phyloP scores from a whole-genome alignment of 1,139 yeast species.

The Saccharomycopsis crataegensis region DNA sequence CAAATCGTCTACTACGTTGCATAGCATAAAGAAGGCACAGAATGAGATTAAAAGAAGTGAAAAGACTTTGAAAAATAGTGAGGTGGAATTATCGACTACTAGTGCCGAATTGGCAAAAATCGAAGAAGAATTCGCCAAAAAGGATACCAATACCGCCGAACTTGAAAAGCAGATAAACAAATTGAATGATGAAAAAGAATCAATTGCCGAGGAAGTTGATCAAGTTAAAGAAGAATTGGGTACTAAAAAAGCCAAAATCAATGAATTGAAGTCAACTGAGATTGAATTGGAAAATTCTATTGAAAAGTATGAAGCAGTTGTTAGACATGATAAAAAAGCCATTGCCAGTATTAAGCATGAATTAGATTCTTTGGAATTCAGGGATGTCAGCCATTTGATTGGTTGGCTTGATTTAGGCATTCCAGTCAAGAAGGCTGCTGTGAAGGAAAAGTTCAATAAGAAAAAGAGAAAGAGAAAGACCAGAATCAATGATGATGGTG shows the following conservation, averaged over 20 bases:
- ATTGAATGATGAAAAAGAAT: slow-evolving; percentile 25
- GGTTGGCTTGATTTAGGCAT: slow-evolving; percentile 34
- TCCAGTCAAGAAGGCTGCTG: slow-evolving; percentile 27
- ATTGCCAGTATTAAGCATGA: slow-evolving; percentile 34
- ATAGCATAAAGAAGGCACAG: slow-evolving; percentile 56
- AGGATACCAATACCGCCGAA: slow-evolving; percentile 23
- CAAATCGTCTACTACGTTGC: slow-evolving; percentile 53
- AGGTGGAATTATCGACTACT: slow-evolving; percentile 33
- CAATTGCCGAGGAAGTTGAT: slow-evolving; percentile 25
- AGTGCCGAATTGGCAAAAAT: slow-evolving; percentile 32
- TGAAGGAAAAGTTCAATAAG: neutral
- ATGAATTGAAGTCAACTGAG: slow-evolving; percentile 59
- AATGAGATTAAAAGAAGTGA: slow-evolving; percentile 55
- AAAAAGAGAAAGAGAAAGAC: slow-evolving; percentile 14
- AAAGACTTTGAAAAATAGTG: slow-evolving; percentile 40
- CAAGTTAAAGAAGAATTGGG: slow-evolving; percentile 39
- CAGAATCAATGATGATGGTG: slow-evolving; percentile 1
- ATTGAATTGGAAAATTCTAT: slow-evolving; percentile 59
- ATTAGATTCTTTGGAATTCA: slow-evolving; percentile 36
- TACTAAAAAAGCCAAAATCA: slow-evolving; percentile 45
- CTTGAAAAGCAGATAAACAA: slow-evolving; percentile 28
- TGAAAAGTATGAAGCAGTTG: slow-evolving; percentile 45
- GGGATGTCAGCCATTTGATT: slow-evolving; percentile 47
- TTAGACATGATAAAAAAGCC: slow-evolving; percentile 37
- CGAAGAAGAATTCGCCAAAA: slow-evolving; percentile 24